phyloP scores from a whole-genome alignment of 768 basidiomycete species.

The Termitomyces sp. region DNA sequence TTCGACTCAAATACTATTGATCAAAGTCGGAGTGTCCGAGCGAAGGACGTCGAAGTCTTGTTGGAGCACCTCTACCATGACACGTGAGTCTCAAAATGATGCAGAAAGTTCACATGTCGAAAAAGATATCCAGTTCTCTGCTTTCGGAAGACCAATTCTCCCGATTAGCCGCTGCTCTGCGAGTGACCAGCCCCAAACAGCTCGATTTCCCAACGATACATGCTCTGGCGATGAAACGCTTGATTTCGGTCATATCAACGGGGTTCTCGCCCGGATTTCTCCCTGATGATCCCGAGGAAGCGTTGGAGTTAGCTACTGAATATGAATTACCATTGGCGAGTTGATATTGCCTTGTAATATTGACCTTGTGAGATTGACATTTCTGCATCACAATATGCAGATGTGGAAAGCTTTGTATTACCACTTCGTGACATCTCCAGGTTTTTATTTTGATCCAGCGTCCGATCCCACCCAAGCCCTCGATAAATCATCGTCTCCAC shows the following conservation, averaged over 20 bases:
- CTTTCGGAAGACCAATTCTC: slow-evolving; percentile 34
- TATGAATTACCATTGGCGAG: slow-evolving; percentile 47
- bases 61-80: slow-evolving; percentile 67
- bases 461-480: background rate
- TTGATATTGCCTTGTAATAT: slow-evolving; percentile 4
- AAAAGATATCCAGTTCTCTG: slow-evolving; percentile 36
- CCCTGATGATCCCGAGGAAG: slow-evolving; percentile 44
- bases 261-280: slow-evolving; percentile 37
- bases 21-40: slow-evolving; percentile 27
- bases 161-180: slow-evolving; percentile 49
- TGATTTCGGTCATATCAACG: slow-evolving; percentile 45
- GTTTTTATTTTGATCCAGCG: slow-evolving; percentile 4
- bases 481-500: background rate
- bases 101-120: background rate
- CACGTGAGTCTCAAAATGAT: slow-evolving; percentile 36
- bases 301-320: slow-evolving; percentile 42
- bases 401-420: slow-evolving; percentile 62
- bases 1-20: slow-evolving; percentile 24
- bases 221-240: slow-evolving; percentile 30
- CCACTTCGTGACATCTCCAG: slow-evolving; percentile 42
- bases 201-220: slow-evolving; percentile 56
- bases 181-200: slow-evolving; percentile 48
- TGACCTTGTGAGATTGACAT: background rate
- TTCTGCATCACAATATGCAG: slow-evolving; percentile 21
- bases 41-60: slow-evolving; percentile 47